Percentiles rank a stretch among this genome's conserved stretches.
Conservation (phyloP, 257 asterid species). For the Ligustrum vulgare region DNA sequence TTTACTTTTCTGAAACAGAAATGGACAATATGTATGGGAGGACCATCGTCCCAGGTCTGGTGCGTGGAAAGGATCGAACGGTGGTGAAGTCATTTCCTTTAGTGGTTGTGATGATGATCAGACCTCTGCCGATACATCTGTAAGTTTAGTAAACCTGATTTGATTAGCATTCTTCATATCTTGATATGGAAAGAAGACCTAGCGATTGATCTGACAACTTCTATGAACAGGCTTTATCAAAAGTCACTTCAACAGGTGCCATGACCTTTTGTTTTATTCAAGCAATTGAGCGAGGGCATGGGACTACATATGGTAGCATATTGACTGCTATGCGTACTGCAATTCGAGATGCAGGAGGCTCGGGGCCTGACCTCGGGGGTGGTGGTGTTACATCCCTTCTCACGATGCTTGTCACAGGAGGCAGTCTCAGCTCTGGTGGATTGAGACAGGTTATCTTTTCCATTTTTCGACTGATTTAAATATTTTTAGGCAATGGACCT, state of each 20-base stretch:
- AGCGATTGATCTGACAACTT: slow-evolving; percentile 7
- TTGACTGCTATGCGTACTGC: slow-evolving; percentile 81
- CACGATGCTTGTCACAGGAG: slow-evolving; percentile 82
- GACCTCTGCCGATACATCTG: slow-evolving; percentile 95
- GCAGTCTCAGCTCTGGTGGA: slow-evolving; percentile 61
- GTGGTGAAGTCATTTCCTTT: slow-evolving; percentile 90
- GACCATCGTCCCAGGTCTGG: slow-evolving; percentile 97
- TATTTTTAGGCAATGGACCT: too few species aligned
- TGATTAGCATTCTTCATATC: background rate
- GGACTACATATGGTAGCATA: slow-evolving; percentile 74
- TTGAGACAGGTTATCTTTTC: slow-evolving; percentile 60
- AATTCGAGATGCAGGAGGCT: slow-evolving; percentile 64
- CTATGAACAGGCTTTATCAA: slow-evolving; percentile 75
- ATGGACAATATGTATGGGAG: slow-evolving; percentile 86
- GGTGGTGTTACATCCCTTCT: slow-evolving; percentile 72
- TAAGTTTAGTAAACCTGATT: slow-evolving; percentile 37
- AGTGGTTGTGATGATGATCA: slow-evolving; percentile 97
- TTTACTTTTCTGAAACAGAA: slow-evolving; percentile 43
- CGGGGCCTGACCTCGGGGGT: slow-evolving; percentile 67
- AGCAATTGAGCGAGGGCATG: slow-evolving; percentile 94
- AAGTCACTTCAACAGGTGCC: slow-evolving; percentile 93
- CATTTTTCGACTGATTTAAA: background rate
- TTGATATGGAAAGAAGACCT: background rate
- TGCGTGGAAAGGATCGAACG: slow-evolving; percentile 82
- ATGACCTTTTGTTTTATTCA: slow-evolving; percentile 96